These are phyloP conservation scores for Osmanthus fragrans DNA, from an alignment of 257 asterid species.

Conservation along the genomic window DNA sequence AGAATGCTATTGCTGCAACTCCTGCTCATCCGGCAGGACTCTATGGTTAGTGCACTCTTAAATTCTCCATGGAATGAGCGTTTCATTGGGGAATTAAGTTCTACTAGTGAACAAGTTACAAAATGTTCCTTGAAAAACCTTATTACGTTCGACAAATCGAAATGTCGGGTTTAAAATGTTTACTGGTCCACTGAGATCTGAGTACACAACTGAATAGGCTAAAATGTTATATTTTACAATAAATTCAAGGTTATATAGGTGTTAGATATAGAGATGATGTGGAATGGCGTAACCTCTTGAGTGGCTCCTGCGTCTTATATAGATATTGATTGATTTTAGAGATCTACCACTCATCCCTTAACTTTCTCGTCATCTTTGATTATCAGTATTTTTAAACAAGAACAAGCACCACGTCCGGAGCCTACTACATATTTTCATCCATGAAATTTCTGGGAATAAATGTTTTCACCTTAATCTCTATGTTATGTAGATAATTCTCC, in stretches of 20 bases:
- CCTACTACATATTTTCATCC: conserved; percentile 16
- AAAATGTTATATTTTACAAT: not conserved
- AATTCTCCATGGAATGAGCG: not conserved
- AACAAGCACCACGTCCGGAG: conserved; percentile 8
- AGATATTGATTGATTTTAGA: not conserved
- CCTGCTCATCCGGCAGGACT: conserved; percentile 98
- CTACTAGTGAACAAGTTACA: not conserved
- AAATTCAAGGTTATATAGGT: not conserved
- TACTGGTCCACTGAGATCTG: conserved; percentile 8
- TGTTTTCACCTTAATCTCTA: conserved; percentile 18
- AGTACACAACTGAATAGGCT: too few species aligned
- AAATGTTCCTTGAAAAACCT: not conserved
- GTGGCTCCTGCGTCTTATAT: conserved; percentile 2
- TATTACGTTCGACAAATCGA: not conserved
- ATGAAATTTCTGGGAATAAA: not conserved
- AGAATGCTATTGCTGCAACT: conserved; percentile 72
- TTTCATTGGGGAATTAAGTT: conserved; percentile 3
- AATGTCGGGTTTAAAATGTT: conserved; percentile 13
- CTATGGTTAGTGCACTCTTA: conserved; percentile 55
- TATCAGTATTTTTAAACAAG: not conserved
- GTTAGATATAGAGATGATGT: not conserved
- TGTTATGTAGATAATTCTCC: not conserved
- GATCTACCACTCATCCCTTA: conserved; percentile 5
- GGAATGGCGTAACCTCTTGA: not conserved
- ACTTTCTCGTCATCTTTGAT: not conserved